phyloP scores from a whole-genome alignment of 768 basidiomycete genomes.

The Tylopilus intermedius region DNA sequence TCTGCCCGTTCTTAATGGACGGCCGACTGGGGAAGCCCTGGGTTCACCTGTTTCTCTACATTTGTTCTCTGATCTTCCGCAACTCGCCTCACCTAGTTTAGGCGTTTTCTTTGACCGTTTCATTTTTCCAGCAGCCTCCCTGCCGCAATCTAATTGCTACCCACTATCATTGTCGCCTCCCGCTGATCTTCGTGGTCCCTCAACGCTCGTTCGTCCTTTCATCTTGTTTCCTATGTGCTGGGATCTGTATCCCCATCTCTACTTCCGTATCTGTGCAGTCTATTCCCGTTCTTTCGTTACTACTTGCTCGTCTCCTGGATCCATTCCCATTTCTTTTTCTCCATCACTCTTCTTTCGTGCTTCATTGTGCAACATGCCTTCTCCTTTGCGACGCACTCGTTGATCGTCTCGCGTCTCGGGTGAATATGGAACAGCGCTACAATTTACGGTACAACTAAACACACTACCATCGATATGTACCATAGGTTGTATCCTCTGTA shows the following conservation, averaged over 20 bases:
- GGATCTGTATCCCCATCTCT: conserved; percentile 6
- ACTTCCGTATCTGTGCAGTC: not conserved
- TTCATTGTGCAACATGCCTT: conserved; percentile 15
- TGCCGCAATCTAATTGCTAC: too few relatives aligned
- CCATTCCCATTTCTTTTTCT: not conserved
- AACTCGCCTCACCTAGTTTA: not conserved
- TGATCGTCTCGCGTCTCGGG: conserved; percentile 11
- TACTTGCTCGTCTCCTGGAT: not conserved
- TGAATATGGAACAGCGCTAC: conserved; percentile 5
- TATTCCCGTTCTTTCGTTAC: conserved; percentile 1
- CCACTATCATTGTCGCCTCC: conserved; percentile 1
- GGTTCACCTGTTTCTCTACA: not conserved
- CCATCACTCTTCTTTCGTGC: conserved; percentile 1
- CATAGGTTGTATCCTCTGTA: conserved; percentile 21
- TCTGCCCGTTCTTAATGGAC: not conserved
- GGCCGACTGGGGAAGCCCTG: not conserved
- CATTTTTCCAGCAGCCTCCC: not conserved
- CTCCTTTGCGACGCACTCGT: not conserved
- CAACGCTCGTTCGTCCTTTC: conserved; percentile 5
- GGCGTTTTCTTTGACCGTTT: not conserved
- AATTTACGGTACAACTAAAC: conserved; percentile 16
- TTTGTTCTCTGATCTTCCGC: not conserved
- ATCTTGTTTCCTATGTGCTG: not conserved
- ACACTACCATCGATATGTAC: conserved; percentile 18
- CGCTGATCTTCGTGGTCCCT: not conserved